Conservation (phyloP, 1,139 yeast genomes). For the Kodamaea suecica region DNA sequence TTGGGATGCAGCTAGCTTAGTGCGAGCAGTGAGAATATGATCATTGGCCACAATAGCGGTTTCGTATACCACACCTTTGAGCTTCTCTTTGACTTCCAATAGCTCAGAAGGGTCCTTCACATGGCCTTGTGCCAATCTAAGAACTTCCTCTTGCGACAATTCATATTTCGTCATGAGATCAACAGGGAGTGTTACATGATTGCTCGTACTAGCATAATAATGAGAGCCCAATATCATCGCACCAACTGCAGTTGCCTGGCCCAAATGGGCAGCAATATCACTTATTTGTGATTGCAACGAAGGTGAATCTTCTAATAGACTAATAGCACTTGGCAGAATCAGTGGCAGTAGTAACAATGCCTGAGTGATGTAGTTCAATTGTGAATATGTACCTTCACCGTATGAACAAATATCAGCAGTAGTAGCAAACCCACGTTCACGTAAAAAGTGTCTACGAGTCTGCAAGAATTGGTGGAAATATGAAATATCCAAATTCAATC, state of each 20-base stretch:
- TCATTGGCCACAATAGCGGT: constrained; percentile 78
- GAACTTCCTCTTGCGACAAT: constrained; percentile 62
- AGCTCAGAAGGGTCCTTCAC: constrained; percentile 19
- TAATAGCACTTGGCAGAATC: constrained; percentile 56
- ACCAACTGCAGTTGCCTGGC: constrained; percentile 76
- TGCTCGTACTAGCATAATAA: constrained; percentile 53
- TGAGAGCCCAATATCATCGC: constrained; percentile 60
- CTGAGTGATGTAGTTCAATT: constrained; percentile 65
- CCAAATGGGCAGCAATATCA: constrained; percentile 76
- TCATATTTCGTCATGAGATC: constrained; percentile 54
- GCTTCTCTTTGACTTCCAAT: constrained; percentile 30
- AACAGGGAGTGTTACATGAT: constrained; percentile 59
- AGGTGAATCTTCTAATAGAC: constrained; percentile 46
- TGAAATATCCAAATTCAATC: constrained; percentile 50
- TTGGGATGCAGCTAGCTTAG: constrained; percentile 42
- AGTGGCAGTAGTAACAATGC: constrained; percentile 57
- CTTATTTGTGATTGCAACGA: constrained; percentile 42
- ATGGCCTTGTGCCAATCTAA: constrained; percentile 51
- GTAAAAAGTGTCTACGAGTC: constrained; percentile 54
- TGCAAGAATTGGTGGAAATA: constrained; percentile 61
- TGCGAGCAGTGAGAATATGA: constrained; percentile 66
- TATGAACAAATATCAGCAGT: constrained; percentile 64
- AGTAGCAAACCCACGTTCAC: constrained; percentile 40
- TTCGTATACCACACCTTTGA: constrained; percentile 64
- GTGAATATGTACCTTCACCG: constrained; percentile 81